These are phyloP conservation scores for Colletotrichum eleusines DNA, from an alignment of 2,329 filamentous ascomycete species.

Conservation along the genomic window DNA sequence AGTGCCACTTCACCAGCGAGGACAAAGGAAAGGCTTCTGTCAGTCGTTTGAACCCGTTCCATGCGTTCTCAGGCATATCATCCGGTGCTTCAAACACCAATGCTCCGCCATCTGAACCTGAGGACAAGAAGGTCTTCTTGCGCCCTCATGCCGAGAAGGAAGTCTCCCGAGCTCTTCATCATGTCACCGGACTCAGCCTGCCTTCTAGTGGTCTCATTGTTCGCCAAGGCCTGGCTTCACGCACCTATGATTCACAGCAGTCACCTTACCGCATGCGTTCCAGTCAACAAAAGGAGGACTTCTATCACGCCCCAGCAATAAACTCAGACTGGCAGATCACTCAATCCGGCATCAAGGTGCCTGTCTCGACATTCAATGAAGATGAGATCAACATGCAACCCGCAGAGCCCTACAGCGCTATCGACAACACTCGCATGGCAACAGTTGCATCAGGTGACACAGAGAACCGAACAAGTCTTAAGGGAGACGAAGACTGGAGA, in stretches of 20 bases:
- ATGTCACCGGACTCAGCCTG: constrained; percentile 34
- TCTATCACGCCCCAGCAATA: constrained; percentile 40
- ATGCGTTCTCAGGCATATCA: constrained; percentile 31
- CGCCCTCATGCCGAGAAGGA: constrained; percentile 36
- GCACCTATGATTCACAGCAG: background rate
- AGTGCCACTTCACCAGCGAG: background rate
- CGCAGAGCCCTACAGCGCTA: constrained; percentile 24
- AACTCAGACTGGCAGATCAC: constrained; percentile 33
- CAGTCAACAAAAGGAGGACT: constrained; percentile 12
- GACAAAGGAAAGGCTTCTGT: constrained; percentile 14
- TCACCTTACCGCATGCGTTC: constrained; percentile 7
- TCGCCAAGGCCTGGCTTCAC: constrained; percentile 17
- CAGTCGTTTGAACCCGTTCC: constrained; percentile 36
- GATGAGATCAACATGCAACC: constrained; percentile 21
- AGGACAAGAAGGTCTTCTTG: constrained; percentile 27
- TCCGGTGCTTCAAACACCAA: constrained; percentile 32
- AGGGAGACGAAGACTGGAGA: constrained; percentile 40
- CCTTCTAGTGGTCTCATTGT: constrained; percentile 39
- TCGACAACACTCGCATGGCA: constrained; percentile 28
- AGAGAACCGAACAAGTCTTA: constrained; percentile 15
- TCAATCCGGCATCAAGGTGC: constrained; percentile 33
- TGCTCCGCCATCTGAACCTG: constrained; percentile 15
- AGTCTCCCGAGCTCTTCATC: constrained; percentile 37
- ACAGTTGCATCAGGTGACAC: background rate
- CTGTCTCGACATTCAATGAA: background rate